Evolutionary conservation across 1,139 yeast genomes (phyloP).

Genomic region (Sugiyamaella novakii): DNA sequence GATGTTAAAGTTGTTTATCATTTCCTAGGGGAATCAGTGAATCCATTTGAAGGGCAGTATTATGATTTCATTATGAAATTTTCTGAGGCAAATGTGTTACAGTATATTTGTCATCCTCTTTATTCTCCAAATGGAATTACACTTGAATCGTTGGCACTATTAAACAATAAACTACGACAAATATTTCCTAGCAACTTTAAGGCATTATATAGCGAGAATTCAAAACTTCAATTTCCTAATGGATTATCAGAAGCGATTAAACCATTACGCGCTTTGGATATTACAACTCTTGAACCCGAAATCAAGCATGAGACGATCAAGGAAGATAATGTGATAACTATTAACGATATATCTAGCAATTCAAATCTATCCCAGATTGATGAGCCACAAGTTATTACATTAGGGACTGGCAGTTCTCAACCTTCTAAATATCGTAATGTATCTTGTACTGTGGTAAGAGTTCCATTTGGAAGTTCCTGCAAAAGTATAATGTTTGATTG

Average conservation of each 20-base stretch:
- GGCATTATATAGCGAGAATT: slow-evolving; percentile 46
- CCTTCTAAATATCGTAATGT: slow-evolving; percentile 89
- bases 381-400: slow-evolving; percentile 63
- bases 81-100: slow-evolving; percentile 51
- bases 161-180: slow-evolving; percentile 59
- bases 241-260: slow-evolving; percentile 14
- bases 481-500: slow-evolving; percentile 66
- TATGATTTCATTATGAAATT: slow-evolving; percentile 48
- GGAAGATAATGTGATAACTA: slow-evolving; percentile 8
- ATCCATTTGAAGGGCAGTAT: slow-evolving; percentile 48
- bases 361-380: neutral
- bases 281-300: slow-evolving; percentile 30
- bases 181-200: slow-evolving; percentile 57
- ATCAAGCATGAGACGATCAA: slow-evolving; percentile 22
- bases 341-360: neutral
- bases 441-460: slow-evolving; percentile 69
- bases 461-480: slow-evolving; percentile 48
- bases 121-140: slow-evolving; percentile 63
- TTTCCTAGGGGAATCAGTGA: slow-evolving; percentile 66
- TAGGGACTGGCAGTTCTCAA: slow-evolving; percentile 94
- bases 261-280: slow-evolving; percentile 27
- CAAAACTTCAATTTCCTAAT: slow-evolving; percentile 26
- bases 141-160: slow-evolving; percentile 56
- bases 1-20: slow-evolving; percentile 64
- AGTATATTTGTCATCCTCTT: slow-evolving; percentile 70